These are phyloP conservation scores for Mucor velutinosus DNA, from an alignment of 371 early-diverging fungal genomes.

Conservation along the genomic window DNA sequence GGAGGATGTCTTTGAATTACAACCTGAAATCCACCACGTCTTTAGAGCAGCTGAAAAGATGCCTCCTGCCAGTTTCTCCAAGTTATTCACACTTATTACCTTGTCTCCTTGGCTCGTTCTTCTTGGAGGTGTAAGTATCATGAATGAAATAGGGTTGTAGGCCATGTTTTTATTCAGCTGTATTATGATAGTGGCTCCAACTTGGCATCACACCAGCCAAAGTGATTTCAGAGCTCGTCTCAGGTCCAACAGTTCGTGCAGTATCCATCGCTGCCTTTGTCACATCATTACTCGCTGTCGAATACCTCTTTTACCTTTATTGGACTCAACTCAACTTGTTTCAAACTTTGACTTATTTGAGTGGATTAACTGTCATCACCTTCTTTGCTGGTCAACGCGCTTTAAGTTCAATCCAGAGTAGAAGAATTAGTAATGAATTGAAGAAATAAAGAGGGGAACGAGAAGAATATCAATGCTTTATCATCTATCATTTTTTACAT, in stretches of 20 bases:
- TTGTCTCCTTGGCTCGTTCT: constrained; percentile 71
- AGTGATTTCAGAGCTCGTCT: constrained; percentile 28
- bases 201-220: constrained; percentile 56
- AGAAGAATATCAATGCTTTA: background rate
- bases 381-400: constrained; percentile 65
- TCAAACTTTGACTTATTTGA: constrained; percentile 68
- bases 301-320: constrained; percentile 68
- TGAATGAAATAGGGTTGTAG: background rate
- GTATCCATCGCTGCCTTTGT: constrained; percentile 60
- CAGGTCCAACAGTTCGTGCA: constrained; percentile 30
- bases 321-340: constrained; percentile 74
- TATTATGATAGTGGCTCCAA: constrained; percentile 50
- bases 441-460: constrained; percentile 12
- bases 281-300: constrained; percentile 55
- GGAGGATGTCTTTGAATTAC: constrained; percentile 50
- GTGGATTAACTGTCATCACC: constrained; percentile 53
- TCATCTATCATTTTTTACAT: constrained; percentile 46
- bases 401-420: constrained; percentile 46
- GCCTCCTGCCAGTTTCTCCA: constrained; percentile 62
- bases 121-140: constrained; percentile 53
- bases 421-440: constrained; percentile 21
- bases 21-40: constrained; percentile 70
- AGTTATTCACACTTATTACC: constrained; percentile 56
- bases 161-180: background rate
- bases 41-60: constrained; percentile 66